Evolutionary conservation across 1,139 yeast genomes (phyloP), one percentile per base, ranked within the genome.

Genomic region (Starmera stellimalicola): DNA sequence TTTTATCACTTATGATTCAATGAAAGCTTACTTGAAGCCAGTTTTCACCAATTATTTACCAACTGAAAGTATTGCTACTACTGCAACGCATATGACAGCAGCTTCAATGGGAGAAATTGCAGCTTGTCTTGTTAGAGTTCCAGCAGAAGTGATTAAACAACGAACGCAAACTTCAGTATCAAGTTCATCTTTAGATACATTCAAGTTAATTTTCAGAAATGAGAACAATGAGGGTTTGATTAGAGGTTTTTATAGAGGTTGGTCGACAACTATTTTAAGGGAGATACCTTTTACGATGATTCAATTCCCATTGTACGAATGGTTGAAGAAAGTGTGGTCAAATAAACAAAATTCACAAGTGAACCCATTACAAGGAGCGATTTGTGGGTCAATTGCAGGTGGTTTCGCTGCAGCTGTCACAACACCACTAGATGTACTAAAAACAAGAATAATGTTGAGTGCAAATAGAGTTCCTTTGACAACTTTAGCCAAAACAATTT

Each of bases 281-380:
- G 99, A 91, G 51, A 88, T 91, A 31, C 98, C 98, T 3, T 91
- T 91, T 60, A 91, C 98, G 0, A 68, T 87, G 52, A 84, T 91
- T 38, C 98, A 91, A 52, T 93, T 88, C 60, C 98, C 98, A 2
- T 59, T 93, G 23, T 91, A 91, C 53, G 99, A 91, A 55, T 73
- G 65, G 55, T 56, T 91, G 45, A 93, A 91, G 62, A 57, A 57
- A 38, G 56, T 59, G 33, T 71, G 81, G 75, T 64, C 73, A 11
- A 51, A 55, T 4, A 39, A 45, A 6, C 55, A 60, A 25, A 56
- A 60, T 6, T 60, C 52, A 9, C 58, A 56, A 11, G 62, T 77
- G 4, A 62, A 79, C 6, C 77, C 87, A 3, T 60, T 73, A 43
- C 81, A 79, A 50, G 95, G 96, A n/a, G 93, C 96, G 0, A 42